Percentiles rank a stretch among this genome's conserved stretches.
phyloP scores from a whole-genome alignment of 2,329 filamentous ascomycete genomes.

The Pseudogymnoascus sp. region DNA sequence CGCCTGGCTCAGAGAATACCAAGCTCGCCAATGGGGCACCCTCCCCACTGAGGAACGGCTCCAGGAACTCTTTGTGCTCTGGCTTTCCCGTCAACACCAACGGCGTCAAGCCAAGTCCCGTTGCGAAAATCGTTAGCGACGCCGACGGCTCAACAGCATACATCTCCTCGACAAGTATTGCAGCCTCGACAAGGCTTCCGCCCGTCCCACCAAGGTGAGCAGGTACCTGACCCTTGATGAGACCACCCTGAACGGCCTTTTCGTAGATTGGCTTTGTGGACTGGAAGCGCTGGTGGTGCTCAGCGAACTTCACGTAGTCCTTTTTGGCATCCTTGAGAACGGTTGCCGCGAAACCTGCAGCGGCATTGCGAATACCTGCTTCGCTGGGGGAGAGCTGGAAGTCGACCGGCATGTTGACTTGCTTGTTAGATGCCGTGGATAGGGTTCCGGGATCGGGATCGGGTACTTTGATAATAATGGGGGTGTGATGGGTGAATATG shows the following conservation, averaged over 20 bases:
- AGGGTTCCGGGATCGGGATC: not conserved
- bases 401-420: constrained; percentile 20
- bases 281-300: constrained; percentile 36
- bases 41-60: constrained; percentile 38
- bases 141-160: constrained; percentile 44
- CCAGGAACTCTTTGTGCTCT: constrained; percentile 36
- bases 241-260: constrained; percentile 35
- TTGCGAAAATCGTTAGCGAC: constrained; percentile 44
- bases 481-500: not conserved
- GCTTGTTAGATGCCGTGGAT: not conserved
- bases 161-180: constrained; percentile 46
- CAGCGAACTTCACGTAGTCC: constrained; percentile 22
- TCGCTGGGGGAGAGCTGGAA: constrained; percentile 28
- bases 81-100: constrained; percentile 39
- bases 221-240: constrained; percentile 43
- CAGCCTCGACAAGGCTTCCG: constrained; percentile 39
- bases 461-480: not conserved
- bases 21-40: constrained; percentile 44
- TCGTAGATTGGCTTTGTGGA: constrained; percentile 41
- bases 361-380: constrained; percentile 23
- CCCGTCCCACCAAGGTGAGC: constrained; percentile 39
- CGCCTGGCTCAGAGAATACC: constrained; percentile 45
- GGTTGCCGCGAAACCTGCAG: constrained; percentile 22
- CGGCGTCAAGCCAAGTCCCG: constrained; percentile 45
- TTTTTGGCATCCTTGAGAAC: constrained; percentile 22